Percentiles rank a stretch among this genome's conserved stretches.
phyloP scores from a whole-genome alignment of 176 grass and related monocot species.

The Musa acuminata region DNA sequence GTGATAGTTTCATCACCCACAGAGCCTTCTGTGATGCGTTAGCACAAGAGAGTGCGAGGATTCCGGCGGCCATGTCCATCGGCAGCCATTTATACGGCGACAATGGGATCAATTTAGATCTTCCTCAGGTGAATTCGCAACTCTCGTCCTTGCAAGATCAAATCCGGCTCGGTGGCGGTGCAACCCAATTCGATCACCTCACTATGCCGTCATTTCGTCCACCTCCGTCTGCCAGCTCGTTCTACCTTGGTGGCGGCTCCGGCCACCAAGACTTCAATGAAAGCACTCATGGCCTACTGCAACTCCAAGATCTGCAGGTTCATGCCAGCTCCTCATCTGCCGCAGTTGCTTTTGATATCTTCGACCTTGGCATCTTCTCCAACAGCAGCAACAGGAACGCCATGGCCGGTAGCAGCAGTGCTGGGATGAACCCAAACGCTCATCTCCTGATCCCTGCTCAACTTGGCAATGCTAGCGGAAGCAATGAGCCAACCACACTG shows the following conservation, averaged over 20 bases:
- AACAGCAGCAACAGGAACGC: neutral
- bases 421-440: neutral
- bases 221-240: neutral
- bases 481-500: neutral
- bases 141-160: neutral
- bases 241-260: neutral
- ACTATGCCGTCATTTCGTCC: neutral
- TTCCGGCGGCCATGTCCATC: neutral
- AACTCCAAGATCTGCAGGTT: neutral
- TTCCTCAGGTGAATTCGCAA: neutral
- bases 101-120: neutral
- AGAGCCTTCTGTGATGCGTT: constrained; percentile 20
- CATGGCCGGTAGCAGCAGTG: no score
- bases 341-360: neutral
- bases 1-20: constrained; percentile 19
- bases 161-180: neutral
- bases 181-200: neutral
- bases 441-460: neutral
- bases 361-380: neutral
- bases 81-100: constrained; percentile 2
- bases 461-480: constrained; percentile 6
- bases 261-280: constrained; percentile 1
- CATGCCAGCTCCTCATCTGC: neutral
- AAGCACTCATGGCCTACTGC: constrained; percentile 1
- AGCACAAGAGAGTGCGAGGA: constrained; percentile 8